These are phyloP conservation scores for Leccinum longicurvipes DNA, from an alignment of 768 basidiomycete genomes.

Conservation along the genomic window DNA sequence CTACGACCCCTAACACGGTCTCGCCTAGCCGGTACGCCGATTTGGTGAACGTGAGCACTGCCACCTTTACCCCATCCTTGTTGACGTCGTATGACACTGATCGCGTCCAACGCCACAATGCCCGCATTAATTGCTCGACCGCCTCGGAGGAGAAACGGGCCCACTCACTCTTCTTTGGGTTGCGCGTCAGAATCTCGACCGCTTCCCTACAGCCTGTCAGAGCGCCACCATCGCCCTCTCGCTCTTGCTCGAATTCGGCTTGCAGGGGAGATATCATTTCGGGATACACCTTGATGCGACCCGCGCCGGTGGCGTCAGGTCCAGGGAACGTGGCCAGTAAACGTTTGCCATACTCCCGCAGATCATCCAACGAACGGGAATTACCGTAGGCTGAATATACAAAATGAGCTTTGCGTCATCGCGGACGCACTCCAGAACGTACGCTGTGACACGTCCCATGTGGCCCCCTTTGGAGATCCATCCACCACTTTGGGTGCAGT, in stretches of 20 bases:
- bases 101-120: background rate
- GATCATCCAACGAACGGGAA: constrained; percentile 38
- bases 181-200: constrained; percentile 86
- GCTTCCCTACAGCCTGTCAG: constrained; percentile 72
- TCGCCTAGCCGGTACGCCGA: constrained; percentile 90
- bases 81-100: constrained; percentile 92
- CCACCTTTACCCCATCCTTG: constrained; percentile 88
- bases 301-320: constrained; percentile 22
- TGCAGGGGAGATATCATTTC: constrained; percentile 24
- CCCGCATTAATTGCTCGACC: background rate
- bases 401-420: constrained; percentile 1
- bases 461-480: constrained; percentile 10
- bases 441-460: constrained; percentile 11
- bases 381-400: constrained; percentile 11
- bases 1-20: constrained; percentile 84
- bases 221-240: constrained; percentile 42
- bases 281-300: constrained; percentile 23
- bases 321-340: constrained; percentile 47
- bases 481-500: constrained; percentile 25
- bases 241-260: constrained; percentile 27
- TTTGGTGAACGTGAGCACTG: constrained; percentile 89
- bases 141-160: background rate
- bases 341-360: constrained; percentile 51
- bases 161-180: constrained; percentile 78
- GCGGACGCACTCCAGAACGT: constrained; percentile 5